These are phyloP conservation scores for Ustilago esculenta DNA, from an alignment of 1,284 basidiomycete species.

Conservation along the genomic window DNA sequence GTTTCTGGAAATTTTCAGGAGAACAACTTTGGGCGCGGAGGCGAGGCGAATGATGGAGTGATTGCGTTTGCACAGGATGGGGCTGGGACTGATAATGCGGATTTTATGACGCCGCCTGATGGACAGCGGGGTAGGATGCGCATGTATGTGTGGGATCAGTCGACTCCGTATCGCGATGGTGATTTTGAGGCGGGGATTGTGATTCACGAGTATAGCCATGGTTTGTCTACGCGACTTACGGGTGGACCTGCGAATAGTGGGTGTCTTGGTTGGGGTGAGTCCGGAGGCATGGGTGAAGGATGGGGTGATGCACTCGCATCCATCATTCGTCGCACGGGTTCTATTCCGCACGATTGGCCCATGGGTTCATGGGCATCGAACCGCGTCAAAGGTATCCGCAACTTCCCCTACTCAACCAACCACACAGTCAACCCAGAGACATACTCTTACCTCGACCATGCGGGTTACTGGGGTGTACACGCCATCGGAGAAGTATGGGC, in stretches of 20 bases:
- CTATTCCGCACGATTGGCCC: constrained; percentile 66
- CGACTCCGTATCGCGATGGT: constrained; percentile 84
- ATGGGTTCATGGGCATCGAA: constrained; percentile 97
- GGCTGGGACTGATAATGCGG: constrained; percentile 75
- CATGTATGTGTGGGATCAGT: constrained; percentile 86
- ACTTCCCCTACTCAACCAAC: constrained; percentile 74
- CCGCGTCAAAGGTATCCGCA: constrained; percentile 79
- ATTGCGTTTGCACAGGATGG: constrained; percentile 95
- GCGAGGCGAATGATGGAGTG: constrained; percentile 85
- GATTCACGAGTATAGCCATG: constrained; percentile 73
- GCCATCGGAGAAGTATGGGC: constrained; percentile 96
- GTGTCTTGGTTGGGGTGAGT: constrained; percentile 87
- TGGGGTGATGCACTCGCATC: constrained; percentile 75
- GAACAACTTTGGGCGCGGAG: constrained; percentile 90
- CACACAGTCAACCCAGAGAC: constrained; percentile 84
- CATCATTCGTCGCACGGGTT: constrained; percentile 77
- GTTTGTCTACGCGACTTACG: constrained; percentile 89
- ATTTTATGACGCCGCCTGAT: constrained; percentile 71
- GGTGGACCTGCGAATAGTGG: constrained; percentile 92
- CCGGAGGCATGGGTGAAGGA: constrained; percentile 88
- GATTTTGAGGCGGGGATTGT: constrained; percentile 77
- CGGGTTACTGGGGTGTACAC: constrained; percentile 74
- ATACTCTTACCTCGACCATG: constrained; percentile 95
- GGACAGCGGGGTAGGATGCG: constrained; percentile 85
- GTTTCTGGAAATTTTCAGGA: constrained; percentile 95